These are phyloP conservation scores for Boletus huronensis DNA, from an alignment of 768 basidiomycete genomes.

Conservation along the genomic window DNA sequence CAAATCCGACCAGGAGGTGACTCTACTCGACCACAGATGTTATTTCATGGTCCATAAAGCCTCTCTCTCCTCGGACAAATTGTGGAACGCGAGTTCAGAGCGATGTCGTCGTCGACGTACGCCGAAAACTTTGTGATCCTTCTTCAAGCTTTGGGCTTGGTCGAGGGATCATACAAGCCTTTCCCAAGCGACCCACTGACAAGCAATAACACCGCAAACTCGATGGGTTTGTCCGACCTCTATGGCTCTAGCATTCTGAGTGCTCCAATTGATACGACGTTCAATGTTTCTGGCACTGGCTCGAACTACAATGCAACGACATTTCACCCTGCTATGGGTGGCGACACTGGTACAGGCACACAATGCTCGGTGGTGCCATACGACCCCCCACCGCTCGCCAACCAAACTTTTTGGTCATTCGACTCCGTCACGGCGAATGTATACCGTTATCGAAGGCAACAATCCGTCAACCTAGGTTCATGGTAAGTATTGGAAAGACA, in stretches of 20 bases:
- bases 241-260: background rate
- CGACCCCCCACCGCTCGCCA: slow-evolving; percentile 4
- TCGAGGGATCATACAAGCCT: slow-evolving; percentile 12
- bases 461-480: slow-evolving; percentile 21
- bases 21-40: background rate
- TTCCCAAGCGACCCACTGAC: background rate
- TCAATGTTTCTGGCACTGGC: background rate
- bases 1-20: background rate
- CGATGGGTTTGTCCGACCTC: background rate
- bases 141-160: slow-evolving; percentile 10
- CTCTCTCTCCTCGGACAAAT: background rate
- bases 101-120: slow-evolving; percentile 6
- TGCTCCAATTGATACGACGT: background rate
- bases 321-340: background rate
- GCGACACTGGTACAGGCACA: background rate
- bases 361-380: slow-evolving; percentile 10
- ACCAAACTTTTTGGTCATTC: slow-evolving; percentile 14
- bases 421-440: slow-evolving; percentile 11
- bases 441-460: slow-evolving; percentile 22
- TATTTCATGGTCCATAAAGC: background rate
- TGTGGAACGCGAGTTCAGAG: background rate
- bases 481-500: slow-evolving; percentile 2
- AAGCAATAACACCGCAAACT: background rate
- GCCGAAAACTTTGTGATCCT: slow-evolving; percentile 1
- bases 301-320: background rate